These are phyloP conservation scores for Alternaria sp. DNA, from an alignment of 2,329 filamentous ascomycete species.

Conservation along the genomic window DNA sequence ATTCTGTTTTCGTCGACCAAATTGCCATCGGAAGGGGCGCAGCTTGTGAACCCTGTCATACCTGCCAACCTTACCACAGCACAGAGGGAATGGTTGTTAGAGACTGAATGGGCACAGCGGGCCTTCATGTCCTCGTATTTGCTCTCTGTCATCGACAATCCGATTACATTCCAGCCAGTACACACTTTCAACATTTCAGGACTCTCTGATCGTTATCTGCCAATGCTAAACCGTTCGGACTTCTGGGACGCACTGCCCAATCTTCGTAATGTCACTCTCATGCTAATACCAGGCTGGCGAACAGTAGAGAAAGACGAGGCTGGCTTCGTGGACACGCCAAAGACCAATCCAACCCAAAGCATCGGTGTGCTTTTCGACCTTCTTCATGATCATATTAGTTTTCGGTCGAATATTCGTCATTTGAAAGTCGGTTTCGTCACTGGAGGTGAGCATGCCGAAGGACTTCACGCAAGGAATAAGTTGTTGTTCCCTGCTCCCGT, in stretches of 20 bases:
- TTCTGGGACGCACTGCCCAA: slow-evolving; percentile 69
- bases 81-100: slow-evolving; percentile 74
- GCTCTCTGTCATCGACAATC: slow-evolving; percentile 70
- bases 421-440: slow-evolving; percentile 73
- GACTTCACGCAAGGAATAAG: slow-evolving; percentile 68
- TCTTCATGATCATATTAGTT: slow-evolving; percentile 61
- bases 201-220: slow-evolving; percentile 69
- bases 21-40: slow-evolving; percentile 33
- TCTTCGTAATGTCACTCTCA: slow-evolving; percentile 65
- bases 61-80: slow-evolving; percentile 66
- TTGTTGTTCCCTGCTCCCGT: slow-evolving; percentile 71
- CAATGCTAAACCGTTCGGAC: slow-evolving; percentile 63
- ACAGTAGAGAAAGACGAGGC: slow-evolving; percentile 63
- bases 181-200: slow-evolving; percentile 70
- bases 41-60: slow-evolving; percentile 53
- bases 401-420: slow-evolving; percentile 61
- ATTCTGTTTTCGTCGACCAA: slow-evolving; percentile 48
- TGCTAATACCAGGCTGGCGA: slow-evolving; percentile 73
- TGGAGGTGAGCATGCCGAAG: slow-evolving; percentile 72
- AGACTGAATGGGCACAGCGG: slow-evolving; percentile 73
- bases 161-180: slow-evolving; percentile 62
- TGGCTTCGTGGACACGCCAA: slow-evolving; percentile 60
- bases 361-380: slow-evolving; percentile 62
- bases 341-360: slow-evolving; percentile 62
- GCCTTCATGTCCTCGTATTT: slow-evolving; percentile 75